phyloP scores from a whole-genome alignment of 179 eudicot species.

The Silene noctiflora region DNA sequence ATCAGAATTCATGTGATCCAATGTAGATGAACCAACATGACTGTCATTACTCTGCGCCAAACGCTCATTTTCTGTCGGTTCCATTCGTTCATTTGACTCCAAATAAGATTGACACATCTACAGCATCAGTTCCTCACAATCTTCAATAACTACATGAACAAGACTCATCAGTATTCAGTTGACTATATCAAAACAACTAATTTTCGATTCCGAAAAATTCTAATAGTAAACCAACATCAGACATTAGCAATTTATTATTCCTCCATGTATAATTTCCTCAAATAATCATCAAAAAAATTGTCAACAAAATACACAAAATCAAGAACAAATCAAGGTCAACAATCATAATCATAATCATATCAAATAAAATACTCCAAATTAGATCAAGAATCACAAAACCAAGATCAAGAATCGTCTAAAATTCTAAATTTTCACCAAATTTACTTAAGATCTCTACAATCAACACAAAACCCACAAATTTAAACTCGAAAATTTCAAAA shows the following conservation, averaged over 20 bases:
- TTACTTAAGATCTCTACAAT: neutral
- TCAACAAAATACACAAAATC: neutral
- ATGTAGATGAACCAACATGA: slow-evolving; percentile 25
- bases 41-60: slow-evolving; percentile 22
- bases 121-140: slow-evolving; percentile 13
- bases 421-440: neutral
- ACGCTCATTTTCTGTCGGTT: slow-evolving; percentile 34
- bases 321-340: slow-evolving; percentile 6
- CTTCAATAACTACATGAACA: slow-evolving; percentile 11
- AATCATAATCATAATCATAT: slow-evolving; percentile 3
- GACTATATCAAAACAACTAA: neutral
- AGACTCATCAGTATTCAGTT: slow-evolving; percentile 14
- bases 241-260: neutral
- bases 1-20: slow-evolving; percentile 27
- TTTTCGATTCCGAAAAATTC: neutral
- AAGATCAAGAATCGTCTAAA: neutral
- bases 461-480: neutral
- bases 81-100: slow-evolving; percentile 39
- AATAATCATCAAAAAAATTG: neutral
- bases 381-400: neutral
- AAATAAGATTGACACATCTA: slow-evolving; percentile 45
- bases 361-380: neutral
- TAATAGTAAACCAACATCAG: neutral
- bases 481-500: neutral
- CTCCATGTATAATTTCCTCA: neutral